A percentile compares a stretch with the other conserved stretches of the same genome.
phyloP scores from a whole-genome alignment of 2,329 filamentous ascomycete genomes.

The Ophiostoma fasciatum region DNA sequence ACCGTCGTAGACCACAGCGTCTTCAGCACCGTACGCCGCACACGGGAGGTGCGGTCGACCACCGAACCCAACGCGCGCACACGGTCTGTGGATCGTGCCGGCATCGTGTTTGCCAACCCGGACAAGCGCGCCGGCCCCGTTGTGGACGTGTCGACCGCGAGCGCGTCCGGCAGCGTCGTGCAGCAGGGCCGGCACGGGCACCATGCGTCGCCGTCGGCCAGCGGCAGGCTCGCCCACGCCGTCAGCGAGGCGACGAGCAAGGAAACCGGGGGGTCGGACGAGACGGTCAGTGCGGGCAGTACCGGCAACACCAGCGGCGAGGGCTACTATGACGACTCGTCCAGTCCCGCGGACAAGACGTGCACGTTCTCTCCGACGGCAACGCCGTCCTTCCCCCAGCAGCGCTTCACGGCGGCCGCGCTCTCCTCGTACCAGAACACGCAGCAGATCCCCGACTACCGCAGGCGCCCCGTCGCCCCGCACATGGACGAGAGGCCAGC shows the following conservation, averaged over 20 bases:
- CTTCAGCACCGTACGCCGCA: conserved; percentile 27
- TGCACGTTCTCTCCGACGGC: too few relatives aligned
- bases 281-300: too few relatives aligned
- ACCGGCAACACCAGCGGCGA: too few relatives aligned
- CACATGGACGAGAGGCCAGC: conserved; percentile 32
- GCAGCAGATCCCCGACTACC: too few relatives aligned
- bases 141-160: conserved; percentile 46
- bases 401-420: too few relatives aligned
- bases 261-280: too few relatives aligned
- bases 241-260: neutral
- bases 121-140: conserved; percentile 52
- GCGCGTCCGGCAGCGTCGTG: conserved; percentile 45
- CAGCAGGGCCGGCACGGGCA: conserved; percentile 11
- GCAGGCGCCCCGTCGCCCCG: too few relatives aligned
- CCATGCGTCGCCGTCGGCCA: neutral
- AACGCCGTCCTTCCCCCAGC: too few relatives aligned
- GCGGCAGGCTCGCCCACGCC: conserved; percentile 14
- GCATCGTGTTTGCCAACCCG: conserved; percentile 35
- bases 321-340: too few relatives aligned
- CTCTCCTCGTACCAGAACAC: too few relatives aligned
- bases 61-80: conserved; percentile 37
- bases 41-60: conserved; percentile 23
- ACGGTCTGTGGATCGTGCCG: conserved; percentile 47
- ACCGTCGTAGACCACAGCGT: conserved; percentile 22
- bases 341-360: too few relatives aligned